Conservation (phyloP, 345 rosid species). For the Dimocarpus longan region DNA sequence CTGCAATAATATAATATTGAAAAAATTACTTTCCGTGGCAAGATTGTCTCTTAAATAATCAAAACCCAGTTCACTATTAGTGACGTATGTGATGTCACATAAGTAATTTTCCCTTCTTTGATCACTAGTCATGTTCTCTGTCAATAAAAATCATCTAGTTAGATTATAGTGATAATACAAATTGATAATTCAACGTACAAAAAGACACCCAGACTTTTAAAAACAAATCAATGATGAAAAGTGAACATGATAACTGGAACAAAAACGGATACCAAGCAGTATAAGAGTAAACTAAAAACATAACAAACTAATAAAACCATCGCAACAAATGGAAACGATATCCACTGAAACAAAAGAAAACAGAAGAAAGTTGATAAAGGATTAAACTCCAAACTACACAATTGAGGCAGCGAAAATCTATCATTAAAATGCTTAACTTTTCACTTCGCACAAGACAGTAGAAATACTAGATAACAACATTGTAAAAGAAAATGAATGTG, state of each 20-base stretch:
- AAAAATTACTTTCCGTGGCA: constrained; percentile 99
- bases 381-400: neutral
- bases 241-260: neutral
- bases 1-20: constrained; percentile 12
- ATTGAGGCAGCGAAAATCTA: neutral
- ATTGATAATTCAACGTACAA: neutral
- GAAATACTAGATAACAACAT: neutral
- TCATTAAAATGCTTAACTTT: neutral
- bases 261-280: neutral
- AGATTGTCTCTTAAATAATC: constrained; percentile 96
- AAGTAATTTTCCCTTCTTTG: constrained; percentile 89
- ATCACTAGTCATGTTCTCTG: constrained; percentile 95
- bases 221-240: neutral
- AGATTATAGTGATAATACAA: constrained; percentile 1
- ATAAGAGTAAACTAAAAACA: neutral
- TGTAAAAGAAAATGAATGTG: neutral
- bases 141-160: constrained; percentile 23
- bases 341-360: neutral
- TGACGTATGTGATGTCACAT: constrained; percentile 93
- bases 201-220: constrained; percentile 4
- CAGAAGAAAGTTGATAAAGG: neutral
- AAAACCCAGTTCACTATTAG: constrained; percentile 97
- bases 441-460: neutral
- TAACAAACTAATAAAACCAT: neutral
- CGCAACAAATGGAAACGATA: neutral